Percentiles rank a stretch among this genome's conserved stretches.
phyloP scores from a whole-genome alignment of 306 rosid genomes.

The Dalbergia cultrata region DNA sequence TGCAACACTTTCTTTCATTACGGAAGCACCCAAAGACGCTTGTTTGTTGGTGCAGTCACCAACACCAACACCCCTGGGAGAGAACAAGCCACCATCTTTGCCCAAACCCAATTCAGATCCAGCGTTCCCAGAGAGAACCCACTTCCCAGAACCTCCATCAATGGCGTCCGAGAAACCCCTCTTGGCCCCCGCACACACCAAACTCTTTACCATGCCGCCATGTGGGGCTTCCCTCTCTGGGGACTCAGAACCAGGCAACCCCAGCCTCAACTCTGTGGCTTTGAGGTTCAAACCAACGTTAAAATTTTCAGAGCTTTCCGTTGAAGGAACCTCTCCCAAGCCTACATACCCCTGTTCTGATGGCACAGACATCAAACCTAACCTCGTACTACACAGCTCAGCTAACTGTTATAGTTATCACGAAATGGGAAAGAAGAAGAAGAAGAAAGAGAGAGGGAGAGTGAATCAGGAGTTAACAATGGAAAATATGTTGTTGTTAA shows the following conservation, averaged over 20 bases:
- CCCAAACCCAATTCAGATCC: slow-evolving; percentile 75
- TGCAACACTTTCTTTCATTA: slow-evolving; percentile 63
- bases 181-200: slow-evolving; percentile 73
- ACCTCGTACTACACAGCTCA: slow-evolving; percentile 13
- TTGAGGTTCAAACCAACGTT: slow-evolving; percentile 68
- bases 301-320: slow-evolving; percentile 65
- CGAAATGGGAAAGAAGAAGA: slow-evolving; percentile 37
- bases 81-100: slow-evolving; percentile 69
- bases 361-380: slow-evolving; percentile 68
- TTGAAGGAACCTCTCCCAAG: slow-evolving; percentile 68
- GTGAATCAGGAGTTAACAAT: slow-evolving; percentile 16
- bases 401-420: slow-evolving; percentile 43
- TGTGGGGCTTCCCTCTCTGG: slow-evolving; percentile 65
- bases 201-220: slow-evolving; percentile 50
- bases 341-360: slow-evolving; percentile 80
- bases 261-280: slow-evolving; percentile 92
- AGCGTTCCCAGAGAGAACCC: slow-evolving; percentile 71
- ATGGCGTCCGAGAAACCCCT: slow-evolving; percentile 94
- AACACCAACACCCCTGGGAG: slow-evolving; percentile 61
- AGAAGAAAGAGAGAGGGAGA: not conserved
- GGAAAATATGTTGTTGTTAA: not conserved
- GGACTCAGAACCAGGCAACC: slow-evolving; percentile 90
- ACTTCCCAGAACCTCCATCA: slow-evolving; percentile 69
- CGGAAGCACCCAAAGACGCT: slow-evolving; percentile 46
- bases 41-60: slow-evolving; percentile 56